Percentiles rank a stretch among this genome's conserved stretches.
Conservation (phyloP, 2,329 filamentous ascomycete species). For the Incumbomyces lentus region DNA sequence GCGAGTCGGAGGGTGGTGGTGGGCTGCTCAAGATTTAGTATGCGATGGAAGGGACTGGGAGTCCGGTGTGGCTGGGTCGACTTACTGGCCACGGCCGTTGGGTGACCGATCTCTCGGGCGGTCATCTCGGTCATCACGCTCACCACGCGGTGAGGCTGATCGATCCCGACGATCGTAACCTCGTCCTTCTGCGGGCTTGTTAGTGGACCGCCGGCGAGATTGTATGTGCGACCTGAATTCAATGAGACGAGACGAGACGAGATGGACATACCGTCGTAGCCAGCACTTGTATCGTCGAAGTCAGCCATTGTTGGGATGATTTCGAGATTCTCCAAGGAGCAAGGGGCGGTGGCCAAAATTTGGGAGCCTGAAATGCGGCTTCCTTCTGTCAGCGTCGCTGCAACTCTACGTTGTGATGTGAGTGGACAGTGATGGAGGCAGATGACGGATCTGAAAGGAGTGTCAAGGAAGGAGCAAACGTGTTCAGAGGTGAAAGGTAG, state of each 20-base stretch:
- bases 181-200: constrained; percentile 40
- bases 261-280: constrained; percentile 51
- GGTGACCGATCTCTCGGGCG: constrained; percentile 50
- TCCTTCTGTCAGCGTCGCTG: not conserved
- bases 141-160: constrained; percentile 55
- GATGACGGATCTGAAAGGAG: not conserved
- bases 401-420: too few species aligned
- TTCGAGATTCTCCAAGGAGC: not conserved
- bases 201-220: not conserved
- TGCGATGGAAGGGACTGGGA: not conserved
- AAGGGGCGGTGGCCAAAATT: not conserved
- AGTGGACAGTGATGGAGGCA: too few species aligned
- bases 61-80: constrained; percentile 5
- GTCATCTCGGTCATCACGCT: constrained; percentile 42
- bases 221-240: too few species aligned
- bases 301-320: constrained; percentile 36
- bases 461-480: not conserved
- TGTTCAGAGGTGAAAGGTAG: too few species aligned
- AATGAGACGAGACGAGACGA: not conserved
- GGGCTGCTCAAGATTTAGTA: constrained; percentile 24
- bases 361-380: not conserved
- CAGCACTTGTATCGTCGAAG: constrained; percentile 56
- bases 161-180: constrained; percentile 58
- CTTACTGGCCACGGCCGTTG: constrained; percentile 48
- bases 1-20: constrained; percentile 36